Percentiles rank a stretch among this genome's conserved stretches.
phyloP scores from a whole-genome alignment of 2,329 filamentous ascomycete genomes.

The Diaporthe ilicicola region DNA sequence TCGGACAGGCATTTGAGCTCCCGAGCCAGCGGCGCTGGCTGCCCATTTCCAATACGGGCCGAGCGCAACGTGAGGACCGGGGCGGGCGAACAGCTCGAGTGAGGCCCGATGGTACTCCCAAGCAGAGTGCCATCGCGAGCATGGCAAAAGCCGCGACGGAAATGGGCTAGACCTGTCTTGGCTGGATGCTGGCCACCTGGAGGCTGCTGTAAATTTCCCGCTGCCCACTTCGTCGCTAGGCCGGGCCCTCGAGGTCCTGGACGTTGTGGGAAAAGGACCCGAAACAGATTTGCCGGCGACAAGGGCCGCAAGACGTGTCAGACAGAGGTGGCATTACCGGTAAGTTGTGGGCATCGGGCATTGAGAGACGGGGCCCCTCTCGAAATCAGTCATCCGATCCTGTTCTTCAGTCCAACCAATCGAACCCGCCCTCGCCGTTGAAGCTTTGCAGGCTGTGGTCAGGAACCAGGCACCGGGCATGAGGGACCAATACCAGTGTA shows the following conservation, averaged over 20 bases:
- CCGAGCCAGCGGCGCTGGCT: conserved; percentile 20
- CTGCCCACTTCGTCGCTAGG: neutral
- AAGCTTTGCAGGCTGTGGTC: neutral
- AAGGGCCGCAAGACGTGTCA: neutral
- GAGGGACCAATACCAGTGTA: neutral
- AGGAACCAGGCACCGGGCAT: conserved; percentile 15
- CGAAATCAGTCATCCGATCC: neutral
- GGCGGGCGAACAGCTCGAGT: neutral
- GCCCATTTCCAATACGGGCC: conserved; percentile 7
- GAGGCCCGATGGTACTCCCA: conserved; percentile 5
- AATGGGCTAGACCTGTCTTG: neutral
- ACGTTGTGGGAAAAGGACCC: neutral
- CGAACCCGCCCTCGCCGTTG: neutral
- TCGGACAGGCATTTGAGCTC: conserved; percentile 19
- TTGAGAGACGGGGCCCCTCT: neutral
- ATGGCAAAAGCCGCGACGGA: neutral
- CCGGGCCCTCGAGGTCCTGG: neutral
- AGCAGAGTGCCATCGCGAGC: conserved; percentile 3
- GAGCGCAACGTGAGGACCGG: conserved; percentile 2
- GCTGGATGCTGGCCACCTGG: neutral
- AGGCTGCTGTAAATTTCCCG: conserved; percentile 22
- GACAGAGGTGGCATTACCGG: neutral
- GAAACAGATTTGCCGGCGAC: conserved; percentile 1
- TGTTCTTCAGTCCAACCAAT: neutral
- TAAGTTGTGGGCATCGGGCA: neutral